These are phyloP conservation scores for Neopestalotiopsis sp. DNA, from an alignment of 2,329 filamentous ascomycete genomes.

Conservation along the genomic window DNA sequence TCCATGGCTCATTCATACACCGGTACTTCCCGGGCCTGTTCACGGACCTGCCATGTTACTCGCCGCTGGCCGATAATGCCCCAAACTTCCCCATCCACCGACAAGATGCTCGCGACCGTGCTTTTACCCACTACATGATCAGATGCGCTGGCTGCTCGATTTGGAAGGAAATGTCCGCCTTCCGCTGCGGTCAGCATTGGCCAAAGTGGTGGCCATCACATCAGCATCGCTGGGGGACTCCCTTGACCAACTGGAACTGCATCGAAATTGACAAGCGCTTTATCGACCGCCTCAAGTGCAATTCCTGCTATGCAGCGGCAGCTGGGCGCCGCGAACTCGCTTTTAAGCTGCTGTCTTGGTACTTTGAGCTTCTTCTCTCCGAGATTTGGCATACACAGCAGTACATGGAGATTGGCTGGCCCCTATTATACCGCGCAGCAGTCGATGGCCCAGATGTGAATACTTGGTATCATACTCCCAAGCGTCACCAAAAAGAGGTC, in stretches of 20 bases:
- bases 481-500: slow-evolving; percentile 6
- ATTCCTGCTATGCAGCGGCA: not conserved
- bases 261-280: not conserved
- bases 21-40: slow-evolving; percentile 18
- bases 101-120: not conserved
- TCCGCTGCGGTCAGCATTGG: slow-evolving; percentile 9
- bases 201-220: slow-evolving; percentile 18
- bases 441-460: not conserved
- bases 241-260: slow-evolving; percentile 7
- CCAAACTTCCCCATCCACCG: slow-evolving; percentile 11
- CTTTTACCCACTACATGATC: slow-evolving; percentile 23
- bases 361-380: not conserved
- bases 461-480: not conserved
- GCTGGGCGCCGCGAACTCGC: not conserved
- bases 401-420: not conserved
- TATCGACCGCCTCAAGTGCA: not conserved
- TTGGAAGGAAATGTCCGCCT: slow-evolving; percentile 21
- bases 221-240: slow-evolving; percentile 3
- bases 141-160: slow-evolving; percentile 19
- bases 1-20: slow-evolving; percentile 14
- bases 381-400: not conserved
- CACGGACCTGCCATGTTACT: slow-evolving; percentile 7
- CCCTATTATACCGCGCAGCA: not conserved
- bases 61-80: not conserved
- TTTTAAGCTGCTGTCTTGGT: no score